Conservation (phyloP, 176 grass and related monocot species). For the Raddia distichophylla region DNA sequence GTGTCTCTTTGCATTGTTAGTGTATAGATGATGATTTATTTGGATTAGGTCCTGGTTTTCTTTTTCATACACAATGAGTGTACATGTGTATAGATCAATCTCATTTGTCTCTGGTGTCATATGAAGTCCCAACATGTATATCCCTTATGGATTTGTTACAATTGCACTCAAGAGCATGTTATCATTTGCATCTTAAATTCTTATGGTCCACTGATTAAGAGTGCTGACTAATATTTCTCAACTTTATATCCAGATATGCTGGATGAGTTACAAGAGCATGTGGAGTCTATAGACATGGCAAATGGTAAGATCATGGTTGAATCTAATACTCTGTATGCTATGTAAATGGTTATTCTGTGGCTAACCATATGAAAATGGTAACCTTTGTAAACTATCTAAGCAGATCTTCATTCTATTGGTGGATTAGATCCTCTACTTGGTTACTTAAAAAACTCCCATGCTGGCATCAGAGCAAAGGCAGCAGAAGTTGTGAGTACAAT, state of each 20-base stretch:
- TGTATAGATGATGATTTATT: slow-evolving; percentile 1
- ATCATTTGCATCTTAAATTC: neutral
- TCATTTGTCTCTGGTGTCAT: neutral
- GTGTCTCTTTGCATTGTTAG: neutral
- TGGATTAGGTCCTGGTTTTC: neutral
- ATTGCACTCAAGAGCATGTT: neutral
- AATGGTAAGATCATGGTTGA: slow-evolving; percentile 56
- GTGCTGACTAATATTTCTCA: neutral
- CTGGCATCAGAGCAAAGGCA: slow-evolving; percentile 87
- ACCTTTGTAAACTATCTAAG: slow-evolving; percentile 21
- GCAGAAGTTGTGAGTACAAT: slow-evolving; percentile 87
- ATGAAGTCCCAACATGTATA: neutral
- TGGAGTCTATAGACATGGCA: slow-evolving; percentile 77
- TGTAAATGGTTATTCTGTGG: neutral
- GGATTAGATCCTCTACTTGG: slow-evolving; percentile 82
- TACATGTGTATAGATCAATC: neutral
- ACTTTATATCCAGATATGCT: slow-evolving; percentile 61
- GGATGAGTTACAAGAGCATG: slow-evolving; percentile 80
- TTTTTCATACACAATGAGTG: neutral
- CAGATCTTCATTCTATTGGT: slow-evolving; percentile 89
- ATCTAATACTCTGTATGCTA: neutral
- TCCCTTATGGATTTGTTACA: neutral
- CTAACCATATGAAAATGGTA: neutral
- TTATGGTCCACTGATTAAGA: neutral
- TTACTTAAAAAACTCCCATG: slow-evolving; percentile 77